Conservation (phyloP, 2,329 filamentous ascomycete species). For the Polychaeton citri region DNA sequence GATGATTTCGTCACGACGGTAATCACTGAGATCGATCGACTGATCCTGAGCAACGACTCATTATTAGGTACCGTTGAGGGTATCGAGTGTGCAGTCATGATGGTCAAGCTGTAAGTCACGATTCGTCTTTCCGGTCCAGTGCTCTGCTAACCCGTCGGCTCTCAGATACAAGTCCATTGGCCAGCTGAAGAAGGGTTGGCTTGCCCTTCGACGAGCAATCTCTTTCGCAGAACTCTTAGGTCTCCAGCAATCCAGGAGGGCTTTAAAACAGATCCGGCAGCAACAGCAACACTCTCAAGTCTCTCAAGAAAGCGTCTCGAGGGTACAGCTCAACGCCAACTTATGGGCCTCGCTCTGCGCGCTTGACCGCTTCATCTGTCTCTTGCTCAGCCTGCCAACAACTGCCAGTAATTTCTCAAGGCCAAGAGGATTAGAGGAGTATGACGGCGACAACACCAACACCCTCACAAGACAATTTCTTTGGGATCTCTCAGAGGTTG, state of each 20-base stretch:
- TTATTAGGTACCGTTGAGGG: conserved; percentile 1
- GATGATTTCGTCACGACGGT: neutral
- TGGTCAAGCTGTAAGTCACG: conserved; percentile 1
- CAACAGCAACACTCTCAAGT: neutral
- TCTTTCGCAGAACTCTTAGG: conserved; percentile 3
- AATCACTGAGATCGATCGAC: neutral
- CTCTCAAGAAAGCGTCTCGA: neutral
- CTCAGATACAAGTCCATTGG: conserved; percentile 2
- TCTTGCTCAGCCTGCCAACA: conserved; percentile 2
- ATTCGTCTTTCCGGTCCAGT: neutral
- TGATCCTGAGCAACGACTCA: neutral
- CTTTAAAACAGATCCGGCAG: conserved; percentile 1
- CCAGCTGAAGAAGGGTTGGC: conserved; percentile 3
- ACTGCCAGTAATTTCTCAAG: conserved; percentile 1
- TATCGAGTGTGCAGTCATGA: conserved; percentile 3
- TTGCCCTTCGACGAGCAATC: conserved; percentile 3
- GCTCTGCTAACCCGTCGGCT: neutral
- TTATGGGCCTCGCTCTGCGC: conserved; percentile 6
- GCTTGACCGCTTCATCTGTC: conserved; percentile 2
- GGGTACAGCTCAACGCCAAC: conserved; percentile 5
- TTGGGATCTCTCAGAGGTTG: conserved; percentile 1
- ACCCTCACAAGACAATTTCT: conserved; percentile 1
- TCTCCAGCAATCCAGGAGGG: neutral
- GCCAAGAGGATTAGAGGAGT: neutral
- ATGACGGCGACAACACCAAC: neutral